Base-by-base conservation (phyloP, 805 yeast genomes). In the Candida morakotiae region DNA sequence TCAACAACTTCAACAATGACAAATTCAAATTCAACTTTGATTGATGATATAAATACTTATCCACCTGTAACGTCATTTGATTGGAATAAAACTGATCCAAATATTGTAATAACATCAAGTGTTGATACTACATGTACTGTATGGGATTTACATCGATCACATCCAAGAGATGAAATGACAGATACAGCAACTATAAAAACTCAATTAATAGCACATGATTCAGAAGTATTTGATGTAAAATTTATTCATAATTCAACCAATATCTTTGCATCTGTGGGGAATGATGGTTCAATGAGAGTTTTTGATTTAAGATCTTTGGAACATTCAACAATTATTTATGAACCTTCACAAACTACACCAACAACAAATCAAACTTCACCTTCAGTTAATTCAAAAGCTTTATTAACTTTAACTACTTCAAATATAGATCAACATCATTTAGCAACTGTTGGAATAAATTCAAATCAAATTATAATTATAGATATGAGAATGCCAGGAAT, bases 111-210 rank as follows among this genome's bases (percentile, higher is more conserved):
- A 25, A 87, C 97, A 1, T 77, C 91, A 44, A 81, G 93, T 15
- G 86, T 91, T 9, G 98, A 93, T 61, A 93, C 98, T 1, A 93
- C 98, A 0, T 93, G 98, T 62, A 89, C 98, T 0, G 79, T 88
- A 3, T 93, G 98, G 98, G 98, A 93, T 60, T 58, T 88, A 22
- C 53, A 58, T 42, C 56, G 71, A 20, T 48, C 62, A 4, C 40
- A 40, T 33, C 24, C 34, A 23, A 17, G 32, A 9, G 47, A 43
- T 20, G 42, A 37, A 13, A 18, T 35, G 18, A 35, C 42, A 10
- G 73, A 78, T 28, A 75, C 81, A 16, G 80, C 75, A 2, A 65
- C 71, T 3, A 95, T 95, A 11, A 85, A 83, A 54, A 91, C 98
- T 1, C 97, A 93, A 62, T 69, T 93, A 33, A 93, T 93, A 46